phyloP scores from a whole-genome alignment of 2,329 filamentous ascomycete species.

The Rasamsonia emersonii region DNA sequence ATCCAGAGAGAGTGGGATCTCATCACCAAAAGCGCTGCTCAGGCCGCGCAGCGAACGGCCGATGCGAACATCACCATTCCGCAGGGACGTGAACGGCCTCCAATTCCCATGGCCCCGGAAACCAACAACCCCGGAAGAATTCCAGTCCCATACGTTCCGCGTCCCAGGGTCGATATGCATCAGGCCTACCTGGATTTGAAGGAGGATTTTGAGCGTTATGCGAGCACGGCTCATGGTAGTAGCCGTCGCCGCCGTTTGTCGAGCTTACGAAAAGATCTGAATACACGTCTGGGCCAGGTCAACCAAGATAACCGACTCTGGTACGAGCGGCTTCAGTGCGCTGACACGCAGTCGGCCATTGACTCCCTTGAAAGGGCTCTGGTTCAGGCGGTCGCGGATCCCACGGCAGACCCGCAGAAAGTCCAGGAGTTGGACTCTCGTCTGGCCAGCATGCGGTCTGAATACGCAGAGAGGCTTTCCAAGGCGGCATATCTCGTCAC shows the following conservation, averaged over 20 bases:
- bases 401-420: conserved; percentile 10
- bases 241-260: too few species aligned
- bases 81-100: conserved; percentile 16
- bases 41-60: conserved; percentile 21
- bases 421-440: conserved; percentile 17
- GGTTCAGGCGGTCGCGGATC: conserved; percentile 18
- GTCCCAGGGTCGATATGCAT: conserved; percentile 30
- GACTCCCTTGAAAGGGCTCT: conserved; percentile 19
- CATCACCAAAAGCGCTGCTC: conserved; percentile 15
- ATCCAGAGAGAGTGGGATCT: conserved; percentile 18
- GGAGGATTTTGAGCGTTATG: too few species aligned
- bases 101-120: conserved; percentile 18
- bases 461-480: conserved; percentile 5
- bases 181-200: conserved; percentile 14
- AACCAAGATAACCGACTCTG: conserved; percentile 19
- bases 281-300: conserved; percentile 11
- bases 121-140: conserved; percentile 10
- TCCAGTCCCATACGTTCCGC: conserved; percentile 21
- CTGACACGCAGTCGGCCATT: conserved; percentile 14
- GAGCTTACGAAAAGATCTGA: too few species aligned
- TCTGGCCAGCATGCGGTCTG: conserved; percentile 9
- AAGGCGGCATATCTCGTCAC: background rate
- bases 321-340: conserved; percentile 8
- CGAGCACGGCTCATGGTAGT: too few species aligned
- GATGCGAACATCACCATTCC: conserved; percentile 23